Evolutionary conservation across 345 rosid species (phyloP).

Genomic region (Sisymbrium altissimum): DNA sequence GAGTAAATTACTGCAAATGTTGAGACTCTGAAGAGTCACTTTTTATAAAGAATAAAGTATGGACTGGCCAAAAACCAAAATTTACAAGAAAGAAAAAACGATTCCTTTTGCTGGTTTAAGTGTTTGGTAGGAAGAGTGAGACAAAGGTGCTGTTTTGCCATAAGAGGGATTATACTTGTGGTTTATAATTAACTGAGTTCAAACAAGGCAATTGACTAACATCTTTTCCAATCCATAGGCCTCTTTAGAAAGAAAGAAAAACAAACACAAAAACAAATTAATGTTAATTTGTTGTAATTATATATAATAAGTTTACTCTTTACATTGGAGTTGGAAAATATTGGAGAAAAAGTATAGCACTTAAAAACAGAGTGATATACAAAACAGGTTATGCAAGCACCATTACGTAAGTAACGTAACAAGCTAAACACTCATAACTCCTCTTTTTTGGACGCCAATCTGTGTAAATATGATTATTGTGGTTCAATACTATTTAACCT

Average conservation of each 20-base stretch:
- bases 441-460: too few relatives aligned
- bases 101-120: conserved; percentile 29
- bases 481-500: too few relatives aligned
- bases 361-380: neutral
- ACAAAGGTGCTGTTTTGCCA: conserved; percentile 26
- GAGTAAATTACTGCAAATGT: conserved; percentile 3
- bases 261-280: too few relatives aligned
- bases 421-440: neutral
- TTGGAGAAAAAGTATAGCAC: neutral
- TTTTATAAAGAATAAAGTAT: conserved; percentile 7
- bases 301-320: neutral
- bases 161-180: conserved; percentile 18
- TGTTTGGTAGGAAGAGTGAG: conserved; percentile 26
- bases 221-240: neutral
- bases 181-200: neutral
- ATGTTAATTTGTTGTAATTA: too few relatives aligned
- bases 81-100: conserved; percentile 9
- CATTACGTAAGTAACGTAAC: neutral
- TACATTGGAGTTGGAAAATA: neutral
- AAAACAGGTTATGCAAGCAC: neutral
- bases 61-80: neutral
- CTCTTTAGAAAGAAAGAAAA: neutral
- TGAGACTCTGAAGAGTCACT: conserved; percentile 4
- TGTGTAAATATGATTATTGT: neutral
- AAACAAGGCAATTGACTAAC: neutral